A percentile compares a stretch with the other conserved stretches of the same genome.
Evolutionary conservation across 129 eudicot species (phyloP).

Genomic region (sunflower (Helianthus annuus)): DNA sequence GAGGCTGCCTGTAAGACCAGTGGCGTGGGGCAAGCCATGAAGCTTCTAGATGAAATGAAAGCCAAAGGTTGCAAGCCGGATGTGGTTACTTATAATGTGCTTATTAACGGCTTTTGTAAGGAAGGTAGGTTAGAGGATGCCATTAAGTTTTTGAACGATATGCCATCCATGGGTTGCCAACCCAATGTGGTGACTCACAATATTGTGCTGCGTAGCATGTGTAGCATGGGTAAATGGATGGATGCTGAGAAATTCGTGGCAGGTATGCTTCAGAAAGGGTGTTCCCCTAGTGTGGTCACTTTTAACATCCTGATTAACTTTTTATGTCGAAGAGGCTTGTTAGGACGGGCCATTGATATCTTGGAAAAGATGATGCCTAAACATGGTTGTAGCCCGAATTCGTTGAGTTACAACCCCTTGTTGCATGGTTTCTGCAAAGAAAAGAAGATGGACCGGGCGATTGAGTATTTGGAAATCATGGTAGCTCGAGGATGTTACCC

Average conservation of each 20-base stretch:
- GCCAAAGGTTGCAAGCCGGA: conserved; percentile 80
- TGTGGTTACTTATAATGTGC: conserved; percentile 85
- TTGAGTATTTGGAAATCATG: conserved; percentile 79
- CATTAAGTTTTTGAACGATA: conserved; percentile 58
- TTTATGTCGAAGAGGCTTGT: conserved; percentile 61
- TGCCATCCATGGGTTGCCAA: conserved; percentile 70
- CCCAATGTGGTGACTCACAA: conserved; percentile 78
- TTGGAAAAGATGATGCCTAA: conserved; percentile 83
- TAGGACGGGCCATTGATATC: conserved; percentile 72
- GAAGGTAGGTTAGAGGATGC: conserved; percentile 85
- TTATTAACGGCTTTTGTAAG: conserved; percentile 74
- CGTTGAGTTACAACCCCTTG: conserved; percentile 80
- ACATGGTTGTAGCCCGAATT: conserved; percentile 77
- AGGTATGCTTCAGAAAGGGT: conserved; percentile 69
- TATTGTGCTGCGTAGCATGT: conserved; percentile 67
- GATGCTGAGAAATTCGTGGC: conserved; percentile 80
- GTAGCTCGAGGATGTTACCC: conserved; percentile 79
- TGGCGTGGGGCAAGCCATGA: conserved; percentile 87
- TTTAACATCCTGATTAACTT: conserved; percentile 80
- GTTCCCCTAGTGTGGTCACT: conserved; percentile 83
- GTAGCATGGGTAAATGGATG: conserved; percentile 85
- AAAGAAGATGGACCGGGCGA: conserved; percentile 79
- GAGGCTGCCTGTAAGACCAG: conserved; percentile 76
- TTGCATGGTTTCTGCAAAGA: conserved; percentile 83
- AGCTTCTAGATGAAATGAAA: conserved; percentile 83